These are phyloP conservation scores for Ceratocystis alfenasii DNA, from an alignment of 2,329 filamentous ascomycete genomes.

Conservation along the genomic window DNA sequence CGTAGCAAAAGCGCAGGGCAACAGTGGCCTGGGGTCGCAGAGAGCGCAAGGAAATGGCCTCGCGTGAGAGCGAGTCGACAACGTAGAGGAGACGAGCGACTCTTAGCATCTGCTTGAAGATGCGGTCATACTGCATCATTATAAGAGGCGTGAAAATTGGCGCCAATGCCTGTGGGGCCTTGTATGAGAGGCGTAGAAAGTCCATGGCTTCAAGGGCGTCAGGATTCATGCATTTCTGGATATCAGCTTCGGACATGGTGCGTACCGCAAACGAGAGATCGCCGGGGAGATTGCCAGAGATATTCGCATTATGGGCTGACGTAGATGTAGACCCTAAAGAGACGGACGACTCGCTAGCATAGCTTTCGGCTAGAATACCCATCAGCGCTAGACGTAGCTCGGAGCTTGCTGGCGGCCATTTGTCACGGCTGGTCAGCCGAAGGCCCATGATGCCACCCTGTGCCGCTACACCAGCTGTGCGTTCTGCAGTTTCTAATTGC, in stretches of 20 bases:
- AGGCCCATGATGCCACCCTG: constrained; percentile 67
- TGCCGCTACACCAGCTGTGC: constrained; percentile 47
- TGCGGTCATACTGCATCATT: constrained; percentile 67
- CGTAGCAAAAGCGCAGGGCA: constrained; percentile 49
- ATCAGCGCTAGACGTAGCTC: constrained; percentile 83
- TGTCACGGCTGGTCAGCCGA: constrained; percentile 65
- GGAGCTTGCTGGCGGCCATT: constrained; percentile 88
- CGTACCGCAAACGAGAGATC: constrained; percentile 75
- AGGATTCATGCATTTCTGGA: constrained; percentile 71
- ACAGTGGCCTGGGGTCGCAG: constrained; percentile 30
- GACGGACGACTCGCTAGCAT: constrained; percentile 31
- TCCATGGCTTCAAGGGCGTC: constrained; percentile 80
- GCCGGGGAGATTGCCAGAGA: constrained; percentile 44
- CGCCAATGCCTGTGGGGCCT: constrained; percentile 57
- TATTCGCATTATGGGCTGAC: constrained; percentile 25
- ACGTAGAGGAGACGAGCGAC: constrained; percentile 69
- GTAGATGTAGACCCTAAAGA: background rate
- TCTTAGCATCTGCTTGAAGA: constrained; percentile 71
- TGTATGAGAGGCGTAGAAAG: constrained; percentile 80
- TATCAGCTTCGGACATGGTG: constrained; percentile 64
- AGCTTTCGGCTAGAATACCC: constrained; percentile 70
- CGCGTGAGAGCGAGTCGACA: constrained; percentile 51
- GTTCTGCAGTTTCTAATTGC: constrained; percentile 67
- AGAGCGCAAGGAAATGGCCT: constrained; percentile 36
- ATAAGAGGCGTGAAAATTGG: constrained; percentile 59